These are phyloP conservation scores for Syzygium aromaticum DNA, from an alignment of 345 rosid species.

Conservation along the genomic window DNA sequence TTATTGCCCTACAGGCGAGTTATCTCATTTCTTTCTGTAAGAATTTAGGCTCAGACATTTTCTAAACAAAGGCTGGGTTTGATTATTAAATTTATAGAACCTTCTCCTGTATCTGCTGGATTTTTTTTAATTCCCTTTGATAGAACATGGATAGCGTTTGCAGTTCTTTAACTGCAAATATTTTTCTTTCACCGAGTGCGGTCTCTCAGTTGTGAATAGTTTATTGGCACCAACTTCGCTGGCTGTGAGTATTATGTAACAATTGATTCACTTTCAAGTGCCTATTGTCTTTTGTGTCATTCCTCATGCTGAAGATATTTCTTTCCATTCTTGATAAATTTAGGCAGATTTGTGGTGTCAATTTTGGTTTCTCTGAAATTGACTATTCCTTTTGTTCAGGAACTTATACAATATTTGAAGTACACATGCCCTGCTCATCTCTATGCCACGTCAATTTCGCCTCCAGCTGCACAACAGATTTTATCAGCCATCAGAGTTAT, in stretches of 20 bases:
- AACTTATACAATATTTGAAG: conserved; percentile 68
- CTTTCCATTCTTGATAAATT: neutral
- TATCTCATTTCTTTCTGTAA: neutral
- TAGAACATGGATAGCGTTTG: neutral
- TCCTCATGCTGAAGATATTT: neutral
- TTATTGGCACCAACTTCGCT: neutral
- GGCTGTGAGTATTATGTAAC: neutral
- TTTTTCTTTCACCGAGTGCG: neutral
- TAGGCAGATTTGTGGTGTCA: neutral
- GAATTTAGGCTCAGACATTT: neutral
- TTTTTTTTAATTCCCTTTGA: neutral
- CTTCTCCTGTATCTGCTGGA: neutral
- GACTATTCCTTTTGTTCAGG: conserved; percentile 26
- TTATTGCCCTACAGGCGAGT: neutral
- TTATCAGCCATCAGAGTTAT: conserved; percentile 79
- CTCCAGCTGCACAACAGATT: conserved; percentile 87
- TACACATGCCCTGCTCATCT: conserved; percentile 83
- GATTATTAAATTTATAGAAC: neutral
- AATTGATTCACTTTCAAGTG: neutral
- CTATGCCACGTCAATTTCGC: conserved; percentile 89
- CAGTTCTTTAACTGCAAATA: neutral
- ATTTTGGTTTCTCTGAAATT: neutral
- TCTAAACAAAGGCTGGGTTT: neutral
- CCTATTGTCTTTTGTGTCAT: neutral
- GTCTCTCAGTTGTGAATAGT: neutral